Conservation (phyloP, 805 yeast genomes). For the Ogataea nakhonphanomensis region DNA sequence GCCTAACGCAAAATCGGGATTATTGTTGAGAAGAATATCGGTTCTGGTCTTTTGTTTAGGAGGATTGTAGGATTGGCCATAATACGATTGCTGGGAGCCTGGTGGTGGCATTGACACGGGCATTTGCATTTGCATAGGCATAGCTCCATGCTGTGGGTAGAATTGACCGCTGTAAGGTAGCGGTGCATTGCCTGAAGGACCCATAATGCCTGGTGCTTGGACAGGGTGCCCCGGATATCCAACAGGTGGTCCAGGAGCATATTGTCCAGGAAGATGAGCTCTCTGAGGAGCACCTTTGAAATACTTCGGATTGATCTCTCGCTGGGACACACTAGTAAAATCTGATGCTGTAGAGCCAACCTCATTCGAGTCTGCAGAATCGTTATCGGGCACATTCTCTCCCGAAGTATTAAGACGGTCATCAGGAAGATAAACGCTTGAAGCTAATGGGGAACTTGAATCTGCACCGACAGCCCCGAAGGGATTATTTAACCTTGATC, state of each 20-base stretch:
- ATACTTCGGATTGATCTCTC: constrained; percentile 64
- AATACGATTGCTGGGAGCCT: constrained; percentile 10
- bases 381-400: constrained; percentile 3
- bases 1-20: constrained; percentile 45
- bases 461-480: background rate
- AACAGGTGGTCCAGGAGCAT: background rate
- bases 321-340: constrained; percentile 75
- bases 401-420: constrained; percentile 11
- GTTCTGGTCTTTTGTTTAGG: constrained; percentile 27
- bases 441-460: constrained; percentile 2
- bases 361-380: constrained; percentile 10
- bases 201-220: no score
- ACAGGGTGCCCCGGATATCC: background rate
- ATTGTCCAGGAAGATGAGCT: constrained; percentile 22
- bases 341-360: constrained; percentile 47
- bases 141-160: constrained; percentile 27
- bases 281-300: constrained; percentile 35
- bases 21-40: constrained; percentile 42
- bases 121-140: background rate
- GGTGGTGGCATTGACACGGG: constrained; percentile 2
- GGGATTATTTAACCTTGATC: background rate
- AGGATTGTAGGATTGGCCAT: constrained; percentile 11
- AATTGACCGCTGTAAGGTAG: constrained; percentile 23
- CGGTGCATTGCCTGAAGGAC: constrained; percentile 13
- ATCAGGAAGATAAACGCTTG: constrained; percentile 12